These are phyloP conservation scores for Leptodermis oblonga DNA, from an alignment of 257 asterid genomes.

Conservation along the genomic window DNA sequence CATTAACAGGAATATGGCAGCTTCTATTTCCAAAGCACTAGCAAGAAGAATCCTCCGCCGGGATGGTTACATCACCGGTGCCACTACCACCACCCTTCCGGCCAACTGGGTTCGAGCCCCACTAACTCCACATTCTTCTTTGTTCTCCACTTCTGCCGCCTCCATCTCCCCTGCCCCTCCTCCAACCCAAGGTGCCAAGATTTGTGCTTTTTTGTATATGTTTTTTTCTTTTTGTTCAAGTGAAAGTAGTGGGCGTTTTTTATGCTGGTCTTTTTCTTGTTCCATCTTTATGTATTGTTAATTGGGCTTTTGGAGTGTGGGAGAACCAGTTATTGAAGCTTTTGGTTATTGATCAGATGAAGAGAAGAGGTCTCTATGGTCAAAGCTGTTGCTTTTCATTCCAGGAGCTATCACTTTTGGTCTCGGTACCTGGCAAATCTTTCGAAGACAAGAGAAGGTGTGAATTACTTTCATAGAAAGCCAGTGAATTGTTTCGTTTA, in stretches of 20 bases:
- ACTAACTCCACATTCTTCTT: slow-evolving; percentile 28
- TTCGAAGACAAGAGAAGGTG: slow-evolving; percentile 93
- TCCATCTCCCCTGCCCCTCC: slow-evolving; percentile 31
- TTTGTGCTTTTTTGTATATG: not conserved
- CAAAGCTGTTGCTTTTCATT: slow-evolving; percentile 75
- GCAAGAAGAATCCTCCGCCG: slow-evolving; percentile 46
- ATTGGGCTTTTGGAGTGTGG: not conserved
- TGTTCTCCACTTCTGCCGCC: slow-evolving; percentile 42
- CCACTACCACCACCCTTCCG: slow-evolving; percentile 24
- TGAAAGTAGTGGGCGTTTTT: not conserved
- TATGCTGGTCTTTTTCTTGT: not conserved
- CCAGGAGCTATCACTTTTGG: slow-evolving; percentile 94
- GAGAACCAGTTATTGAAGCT: not conserved
- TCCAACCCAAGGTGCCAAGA: slow-evolving; percentile 39
- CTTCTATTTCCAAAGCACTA: slow-evolving; percentile 42
- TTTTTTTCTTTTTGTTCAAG: not conserved
- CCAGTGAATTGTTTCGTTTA: not conserved
- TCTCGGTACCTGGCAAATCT: slow-evolving; percentile 93
- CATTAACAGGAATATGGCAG: slow-evolving; percentile 31
- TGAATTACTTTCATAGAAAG: not conserved
- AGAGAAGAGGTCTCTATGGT: slow-evolving; percentile 57
- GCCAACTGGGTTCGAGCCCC: slow-evolving; percentile 27
- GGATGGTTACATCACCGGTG: slow-evolving; percentile 13
- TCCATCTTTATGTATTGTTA: not conserved
- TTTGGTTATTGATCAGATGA: slow-evolving; percentile 38